Conservation (phyloP, 768 basidiomycete species). For the Asterophora lycoperdoides region DNA sequence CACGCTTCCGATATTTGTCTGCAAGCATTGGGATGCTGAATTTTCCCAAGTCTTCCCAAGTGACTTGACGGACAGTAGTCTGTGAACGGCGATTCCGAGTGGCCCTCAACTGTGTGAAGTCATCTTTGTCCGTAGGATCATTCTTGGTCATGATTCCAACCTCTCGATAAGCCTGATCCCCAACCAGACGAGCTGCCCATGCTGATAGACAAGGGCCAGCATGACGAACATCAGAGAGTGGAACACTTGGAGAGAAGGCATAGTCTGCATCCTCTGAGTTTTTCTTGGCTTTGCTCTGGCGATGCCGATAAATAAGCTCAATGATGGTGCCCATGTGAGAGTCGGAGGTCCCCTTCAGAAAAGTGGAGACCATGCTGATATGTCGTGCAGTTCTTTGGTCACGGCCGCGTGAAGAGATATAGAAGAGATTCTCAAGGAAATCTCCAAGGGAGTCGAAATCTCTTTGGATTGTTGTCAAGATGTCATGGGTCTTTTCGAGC, state of each 20-base stretch:
- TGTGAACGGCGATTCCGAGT: not conserved
- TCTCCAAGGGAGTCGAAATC: no score
- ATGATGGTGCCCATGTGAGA: no score
- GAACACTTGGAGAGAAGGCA: not conserved
- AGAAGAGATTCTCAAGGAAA: no score
- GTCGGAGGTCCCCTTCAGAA: no score
- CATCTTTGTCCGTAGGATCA: not conserved
- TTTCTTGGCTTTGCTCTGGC: not conserved
- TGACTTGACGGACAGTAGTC: slow-evolving; percentile 9
- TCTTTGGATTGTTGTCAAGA: no score
- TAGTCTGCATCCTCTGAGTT: not conserved
- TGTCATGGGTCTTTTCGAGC: no score
- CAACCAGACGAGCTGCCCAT: not conserved
- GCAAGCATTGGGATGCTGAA: slow-evolving; percentile 14
- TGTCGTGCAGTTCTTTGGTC: no score
- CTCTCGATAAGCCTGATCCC: not conserved
- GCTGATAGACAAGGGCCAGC: slow-evolving; percentile 1
- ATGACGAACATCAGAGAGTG: not conserved
- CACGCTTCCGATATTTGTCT: slow-evolving; percentile 12
- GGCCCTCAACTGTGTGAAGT: slow-evolving; percentile 1
- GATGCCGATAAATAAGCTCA: slow-evolving; percentile 16
- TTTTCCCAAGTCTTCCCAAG: slow-evolving; percentile 14
- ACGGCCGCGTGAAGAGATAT: no score
- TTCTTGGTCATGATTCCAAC: slow-evolving; percentile 1
- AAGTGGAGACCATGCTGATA: no score